phyloP scores from a whole-genome alignment of 805 yeast species.

The Starmerella etchellsii region DNA sequence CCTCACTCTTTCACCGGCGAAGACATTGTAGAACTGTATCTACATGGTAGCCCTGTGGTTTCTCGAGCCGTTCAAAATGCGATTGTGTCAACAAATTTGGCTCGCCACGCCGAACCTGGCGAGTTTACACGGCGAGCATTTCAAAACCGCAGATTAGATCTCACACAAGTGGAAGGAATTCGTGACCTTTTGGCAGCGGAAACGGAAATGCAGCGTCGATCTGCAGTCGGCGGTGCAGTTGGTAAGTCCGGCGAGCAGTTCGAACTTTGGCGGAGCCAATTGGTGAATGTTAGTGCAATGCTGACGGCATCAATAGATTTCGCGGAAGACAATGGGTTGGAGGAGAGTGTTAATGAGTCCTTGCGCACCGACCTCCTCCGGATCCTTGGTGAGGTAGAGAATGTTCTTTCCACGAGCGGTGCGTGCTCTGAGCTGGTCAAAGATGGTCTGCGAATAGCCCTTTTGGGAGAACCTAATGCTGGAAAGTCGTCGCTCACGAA shows the following conservation, averaged over 20 bases:
- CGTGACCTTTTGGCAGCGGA: constrained; percentile 84
- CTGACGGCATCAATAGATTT: constrained; percentile 86
- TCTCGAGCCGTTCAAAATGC: constrained; percentile 54
- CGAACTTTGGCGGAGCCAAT: constrained; percentile 49
- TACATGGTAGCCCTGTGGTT: constrained; percentile 90
- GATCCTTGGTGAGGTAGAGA: constrained; percentile 35
- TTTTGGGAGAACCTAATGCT: constrained; percentile 90
- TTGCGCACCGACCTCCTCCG: constrained; percentile 20
- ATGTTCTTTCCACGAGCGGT: constrained; percentile 2
- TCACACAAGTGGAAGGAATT: constrained; percentile 85
- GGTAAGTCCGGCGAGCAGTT: constrained; percentile 52
- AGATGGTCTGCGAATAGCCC: constrained; percentile 57
- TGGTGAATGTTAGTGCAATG: constrained; percentile 56
- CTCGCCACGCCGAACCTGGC: constrained; percentile 83
- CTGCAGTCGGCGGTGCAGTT: constrained; percentile 59
- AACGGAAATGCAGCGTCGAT: constrained; percentile 72
- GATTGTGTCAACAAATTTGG: constrained; percentile 32
- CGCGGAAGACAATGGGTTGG: constrained; percentile 83
- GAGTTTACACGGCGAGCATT: constrained; percentile 85
- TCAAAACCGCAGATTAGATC: constrained; percentile 66
- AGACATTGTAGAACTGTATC: constrained; percentile 74
- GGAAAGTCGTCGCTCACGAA: constrained; percentile 87
- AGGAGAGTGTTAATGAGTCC: constrained; percentile 19
- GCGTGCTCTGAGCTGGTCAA: constrained; percentile 39
- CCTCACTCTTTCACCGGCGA: constrained; percentile 90